Conservation (phyloP, 495 filamentous ascomycete genomes). For the Tuber microsphaerosporum region DNA sequence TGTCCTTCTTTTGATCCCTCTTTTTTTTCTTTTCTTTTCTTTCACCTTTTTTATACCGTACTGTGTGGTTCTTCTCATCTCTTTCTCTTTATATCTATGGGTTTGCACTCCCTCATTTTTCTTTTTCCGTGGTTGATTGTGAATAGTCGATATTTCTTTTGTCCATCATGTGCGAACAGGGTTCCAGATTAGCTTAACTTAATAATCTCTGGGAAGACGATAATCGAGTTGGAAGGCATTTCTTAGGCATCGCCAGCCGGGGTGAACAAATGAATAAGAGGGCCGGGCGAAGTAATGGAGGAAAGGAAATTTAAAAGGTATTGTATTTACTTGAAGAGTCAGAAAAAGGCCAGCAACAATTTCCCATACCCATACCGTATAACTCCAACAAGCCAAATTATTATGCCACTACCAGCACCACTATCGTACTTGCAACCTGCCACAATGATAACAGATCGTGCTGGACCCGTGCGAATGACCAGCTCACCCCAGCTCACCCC, state of each 20-base stretch:
- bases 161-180: neutral
- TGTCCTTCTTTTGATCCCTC: neutral
- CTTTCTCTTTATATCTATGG: neutral
- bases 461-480: neutral
- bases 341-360: neutral
- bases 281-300: neutral
- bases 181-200: neutral
- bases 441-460: neutral
- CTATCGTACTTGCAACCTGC: neutral
- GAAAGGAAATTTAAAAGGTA: neutral
- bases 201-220: neutral
- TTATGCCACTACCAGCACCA: neutral
- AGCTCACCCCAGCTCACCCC: neutral
- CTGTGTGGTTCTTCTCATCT: neutral
- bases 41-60: neutral
- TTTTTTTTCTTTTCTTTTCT: neutral
- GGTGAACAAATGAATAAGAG: neutral
- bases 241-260: neutral
- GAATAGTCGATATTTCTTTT: neutral
- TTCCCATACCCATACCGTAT: neutral
- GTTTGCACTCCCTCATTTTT: neutral
- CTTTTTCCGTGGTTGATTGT: neutral
- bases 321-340: neutral
- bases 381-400: conserved; percentile 1
- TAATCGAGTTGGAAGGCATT: neutral